These are phyloP conservation scores for Stagonosporopsis chrysanthemi DNA, from an alignment of 2,329 filamentous ascomycete species.

Conservation along the genomic window DNA sequence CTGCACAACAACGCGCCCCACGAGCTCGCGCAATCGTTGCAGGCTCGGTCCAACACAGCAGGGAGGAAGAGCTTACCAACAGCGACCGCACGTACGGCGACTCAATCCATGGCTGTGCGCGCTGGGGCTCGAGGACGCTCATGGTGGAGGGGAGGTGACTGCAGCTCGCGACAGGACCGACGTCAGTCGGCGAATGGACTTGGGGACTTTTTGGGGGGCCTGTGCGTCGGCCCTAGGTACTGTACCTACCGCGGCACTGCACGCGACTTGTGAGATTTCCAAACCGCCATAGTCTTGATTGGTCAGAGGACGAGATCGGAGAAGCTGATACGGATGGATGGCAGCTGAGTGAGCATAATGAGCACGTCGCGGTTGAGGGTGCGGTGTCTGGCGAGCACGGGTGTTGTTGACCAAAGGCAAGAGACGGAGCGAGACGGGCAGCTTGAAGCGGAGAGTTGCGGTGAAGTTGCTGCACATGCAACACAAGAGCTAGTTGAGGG, in stretches of 20 bases:
- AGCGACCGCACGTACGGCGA: constrained; percentile 59
- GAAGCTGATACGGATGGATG: background rate
- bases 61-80: constrained; percentile 47
- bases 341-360: constrained; percentile 12
- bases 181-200: constrained; percentile 9
- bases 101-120: constrained; percentile 48
- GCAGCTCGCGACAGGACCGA: constrained; percentile 15
- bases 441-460: background rate
- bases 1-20: no score
- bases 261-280: background rate
- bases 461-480: background rate
- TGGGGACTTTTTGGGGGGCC: constrained; percentile 2
- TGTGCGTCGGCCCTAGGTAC: constrained; percentile 18
- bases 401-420: background rate
- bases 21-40: no score
- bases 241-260: background rate
- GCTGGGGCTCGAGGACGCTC: constrained; percentile 41
- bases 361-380: constrained; percentile 24
- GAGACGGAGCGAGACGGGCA: background rate
- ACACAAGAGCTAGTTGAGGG: background rate
- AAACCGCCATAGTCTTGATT: background rate
- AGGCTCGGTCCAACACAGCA: no score
- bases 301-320: background rate
- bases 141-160: constrained; percentile 33
- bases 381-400: constrained; percentile 34